Evolutionary conservation across 352 stramenopile species (phyloP).

Genomic region (Albugo laibachii): DNA sequence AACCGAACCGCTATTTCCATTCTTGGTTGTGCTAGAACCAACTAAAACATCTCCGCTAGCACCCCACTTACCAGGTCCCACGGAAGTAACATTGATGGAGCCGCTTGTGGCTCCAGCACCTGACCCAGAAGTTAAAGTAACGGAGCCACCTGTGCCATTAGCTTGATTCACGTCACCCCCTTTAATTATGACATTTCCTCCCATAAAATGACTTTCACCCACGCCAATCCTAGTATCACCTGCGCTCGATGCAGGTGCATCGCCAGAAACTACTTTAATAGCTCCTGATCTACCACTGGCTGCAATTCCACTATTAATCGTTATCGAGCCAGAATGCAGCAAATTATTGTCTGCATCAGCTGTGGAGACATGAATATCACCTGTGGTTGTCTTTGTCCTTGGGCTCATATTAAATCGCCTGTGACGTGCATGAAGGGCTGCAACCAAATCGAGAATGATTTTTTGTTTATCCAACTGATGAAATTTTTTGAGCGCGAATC

Average conservation of each 20-base stretch:
- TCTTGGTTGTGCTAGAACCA: constrained; percentile 48
- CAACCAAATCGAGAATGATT: constrained; percentile 67
- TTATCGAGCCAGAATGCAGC: not conserved
- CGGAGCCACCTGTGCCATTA: not conserved
- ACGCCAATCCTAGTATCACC: not conserved
- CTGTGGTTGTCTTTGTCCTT: constrained; percentile 13
- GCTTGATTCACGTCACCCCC: constrained; percentile 12
- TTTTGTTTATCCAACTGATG: constrained; percentile 79
- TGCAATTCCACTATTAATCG: constrained; percentile 17
- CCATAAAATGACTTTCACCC: constrained; percentile 17
- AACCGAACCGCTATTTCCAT: constrained; percentile 60
- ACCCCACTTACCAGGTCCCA: constrained; percentile 14
- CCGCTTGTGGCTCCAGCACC: constrained; percentile 26
- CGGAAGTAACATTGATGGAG: constrained; percentile 40
- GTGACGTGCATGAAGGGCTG: constrained; percentile 51
- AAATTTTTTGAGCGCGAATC: constrained; percentile 63
- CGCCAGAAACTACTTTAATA: constrained; percentile 1
- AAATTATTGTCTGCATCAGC: constrained; percentile 1
- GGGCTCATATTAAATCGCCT: constrained; percentile 14
- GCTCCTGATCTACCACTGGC: constrained; percentile 15
- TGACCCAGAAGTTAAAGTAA: not conserved
- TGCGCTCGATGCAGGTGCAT: not conserved
- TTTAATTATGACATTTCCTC: constrained; percentile 38
- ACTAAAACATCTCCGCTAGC: constrained; percentile 56
- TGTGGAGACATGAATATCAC: constrained; percentile 15